These are phyloP conservation scores for Auriscalpium orientale DNA, from an alignment of 768 basidiomycete species.

Conservation along the genomic window DNA sequence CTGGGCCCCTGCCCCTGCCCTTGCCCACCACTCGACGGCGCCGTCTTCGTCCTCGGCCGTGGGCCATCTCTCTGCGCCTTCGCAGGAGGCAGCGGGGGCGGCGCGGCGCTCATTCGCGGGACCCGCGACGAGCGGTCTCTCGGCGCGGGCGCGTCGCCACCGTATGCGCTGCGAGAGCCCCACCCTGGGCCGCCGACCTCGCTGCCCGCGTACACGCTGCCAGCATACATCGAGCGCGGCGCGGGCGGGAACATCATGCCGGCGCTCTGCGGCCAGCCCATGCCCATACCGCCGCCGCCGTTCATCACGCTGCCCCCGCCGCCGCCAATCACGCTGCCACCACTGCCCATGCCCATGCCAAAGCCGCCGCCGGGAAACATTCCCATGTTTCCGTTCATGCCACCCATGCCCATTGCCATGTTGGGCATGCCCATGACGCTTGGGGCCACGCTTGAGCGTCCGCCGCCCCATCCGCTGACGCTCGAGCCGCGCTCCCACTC, in stretches of 20 bases:
- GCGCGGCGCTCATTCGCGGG: slow-evolving; percentile 2
- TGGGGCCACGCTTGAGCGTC: slow-evolving; percentile 24
- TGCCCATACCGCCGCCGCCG: slow-evolving; percentile 26
- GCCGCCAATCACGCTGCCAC: neutral
- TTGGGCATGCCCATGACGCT: slow-evolving; percentile 23
- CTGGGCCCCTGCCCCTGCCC: neutral
- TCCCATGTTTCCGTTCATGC: slow-evolving; percentile 17
- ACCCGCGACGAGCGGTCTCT: slow-evolving; percentile 21
- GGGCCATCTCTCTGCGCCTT: slow-evolving; percentile 8
- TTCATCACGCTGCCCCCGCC: slow-evolving; percentile 7
- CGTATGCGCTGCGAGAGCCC: slow-evolving; percentile 62
- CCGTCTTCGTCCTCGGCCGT: slow-evolving; percentile 25
- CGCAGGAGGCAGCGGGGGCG: slow-evolving; percentile 2
- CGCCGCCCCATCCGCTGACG: slow-evolving; percentile 23
- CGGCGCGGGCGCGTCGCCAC: slow-evolving; percentile 33
- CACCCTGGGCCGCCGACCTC: slow-evolving; percentile 31
- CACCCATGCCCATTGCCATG: slow-evolving; percentile 25
- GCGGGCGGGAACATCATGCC: slow-evolving; percentile 44
- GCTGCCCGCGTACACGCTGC: slow-evolving; percentile 57
- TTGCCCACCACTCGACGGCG: slow-evolving; percentile 18
- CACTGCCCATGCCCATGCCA: slow-evolving; percentile 15
- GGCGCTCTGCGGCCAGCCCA: slow-evolving; percentile 35
- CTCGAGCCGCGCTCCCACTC: slow-evolving; percentile 84
- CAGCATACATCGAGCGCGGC: slow-evolving; percentile 51
- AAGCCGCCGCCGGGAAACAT: slow-evolving; percentile 1